Conservation (phyloP, 192 early-diverging fungal genomes). For the Podila epigama region DNA sequence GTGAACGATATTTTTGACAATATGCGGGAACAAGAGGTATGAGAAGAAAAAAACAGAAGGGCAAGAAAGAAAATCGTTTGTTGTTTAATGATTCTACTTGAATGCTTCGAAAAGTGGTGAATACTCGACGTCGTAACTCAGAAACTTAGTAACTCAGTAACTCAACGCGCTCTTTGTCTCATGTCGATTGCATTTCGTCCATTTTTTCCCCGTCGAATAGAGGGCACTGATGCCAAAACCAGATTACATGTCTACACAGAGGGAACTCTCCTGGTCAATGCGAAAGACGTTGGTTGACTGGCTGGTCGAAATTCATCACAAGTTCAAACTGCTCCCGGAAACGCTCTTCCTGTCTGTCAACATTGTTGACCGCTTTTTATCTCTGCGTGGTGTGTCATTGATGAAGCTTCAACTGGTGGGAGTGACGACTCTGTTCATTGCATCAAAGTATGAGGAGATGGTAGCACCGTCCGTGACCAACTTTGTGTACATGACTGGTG, state of each 20-base stretch:
- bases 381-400: constrained; percentile 82
- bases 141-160: too few species aligned
- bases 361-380: constrained; percentile 94
- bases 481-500: constrained; percentile 88
- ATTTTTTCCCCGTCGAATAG: constrained; percentile 23
- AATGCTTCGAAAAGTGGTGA: not conserved
- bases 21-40: constrained; percentile 77
- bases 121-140: not conserved
- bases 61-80: too few species aligned
- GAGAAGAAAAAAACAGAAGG: not conserved
- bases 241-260: constrained; percentile 84
- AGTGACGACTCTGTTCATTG: constrained; percentile 87
- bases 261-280: constrained; percentile 92
- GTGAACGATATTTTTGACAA: constrained; percentile 92
- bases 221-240: constrained; percentile 76
- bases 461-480: constrained; percentile 81
- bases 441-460: constrained; percentile 96
- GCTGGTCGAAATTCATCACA: constrained; percentile 91
- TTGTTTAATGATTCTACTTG: not conserved
- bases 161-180: too few species aligned
- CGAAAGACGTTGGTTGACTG: constrained; percentile 93
- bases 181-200: not conserved
- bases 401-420: constrained; percentile 95
- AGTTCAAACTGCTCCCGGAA: constrained; percentile 92
- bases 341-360: constrained; percentile 94